Base-by-base conservation (phyloP, 306 rosid genomes). In the Casuarina equisetifolia region DNA sequence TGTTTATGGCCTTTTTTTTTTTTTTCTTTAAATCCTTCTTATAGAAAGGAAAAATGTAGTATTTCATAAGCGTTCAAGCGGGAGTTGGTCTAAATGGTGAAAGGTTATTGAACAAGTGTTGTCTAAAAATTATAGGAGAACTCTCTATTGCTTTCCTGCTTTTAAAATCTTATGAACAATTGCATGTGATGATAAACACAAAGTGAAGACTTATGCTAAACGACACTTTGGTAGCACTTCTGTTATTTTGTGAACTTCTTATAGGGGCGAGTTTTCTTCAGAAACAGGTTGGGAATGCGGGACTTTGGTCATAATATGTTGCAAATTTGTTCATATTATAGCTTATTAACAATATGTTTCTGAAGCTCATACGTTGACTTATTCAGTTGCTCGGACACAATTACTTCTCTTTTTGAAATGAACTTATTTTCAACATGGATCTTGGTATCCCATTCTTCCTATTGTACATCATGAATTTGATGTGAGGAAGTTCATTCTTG, bases 221-320 rank as follows among this genome's bases (percentile, higher is more conserved):
- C 1, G 64, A 19, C 38, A 19, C 32, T 25, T 25, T 25, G 32
- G 32, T 25, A 25, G 32, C 1, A 0, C 32, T 25, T 25, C 32
- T 25, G 32, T 25, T 25, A 25, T 25, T 25, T 25, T 25, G 32
- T 25, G 32, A 25, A 25, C 32, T 25, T 25, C 32, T 25, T 25
- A 58, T 58, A 1, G 64, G 38, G 64, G 35, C 25, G 64, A 19
- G 25, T 5, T 25, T 58, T 58, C 35, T 42, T 66, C 36, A 6
- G 35, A 66, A 66, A 66, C 71, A 36, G 6, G 71, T 42, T 66
- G 36, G 12, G 42, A 66, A 66, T 66, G 71, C 71, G 35, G 17
- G n/a, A 42, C 46, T 32, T 25, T 35, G 68, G 32, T 61, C 70
- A 40, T 66, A 10, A 61, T 4, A 39, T 66, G 71, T 16, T 40